Conservation (phyloP, 768 basidiomycete species). For the Rhizopogon roseolus region DNA sequence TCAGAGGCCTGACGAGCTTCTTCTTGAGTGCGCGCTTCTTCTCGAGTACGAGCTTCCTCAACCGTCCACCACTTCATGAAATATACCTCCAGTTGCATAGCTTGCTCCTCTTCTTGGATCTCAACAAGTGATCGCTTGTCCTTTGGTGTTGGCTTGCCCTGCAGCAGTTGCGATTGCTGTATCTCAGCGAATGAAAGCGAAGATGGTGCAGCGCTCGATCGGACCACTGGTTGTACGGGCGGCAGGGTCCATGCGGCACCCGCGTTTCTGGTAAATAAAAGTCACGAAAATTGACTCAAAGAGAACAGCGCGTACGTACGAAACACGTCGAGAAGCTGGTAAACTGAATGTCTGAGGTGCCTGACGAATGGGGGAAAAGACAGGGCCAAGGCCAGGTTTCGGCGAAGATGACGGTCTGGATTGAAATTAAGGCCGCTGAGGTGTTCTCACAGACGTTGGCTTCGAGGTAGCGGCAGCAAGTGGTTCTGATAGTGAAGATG, state of each 20-base stretch:
- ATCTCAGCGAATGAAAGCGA: conserved; percentile 76
- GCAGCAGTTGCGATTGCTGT: conserved; percentile 69
- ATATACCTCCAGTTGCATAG: conserved; percentile 62
- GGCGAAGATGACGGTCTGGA: conserved; percentile 10
- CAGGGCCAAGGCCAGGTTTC: conserved; percentile 48
- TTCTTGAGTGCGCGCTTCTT: conserved; percentile 53
- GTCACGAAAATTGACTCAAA: background rate
- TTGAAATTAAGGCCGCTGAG: conserved; percentile 12
- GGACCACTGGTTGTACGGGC: conserved; percentile 44
- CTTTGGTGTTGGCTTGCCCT: conserved; percentile 34
- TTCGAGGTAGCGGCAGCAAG: background rate
- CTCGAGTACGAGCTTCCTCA: too few species aligned
- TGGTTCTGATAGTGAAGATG: background rate
- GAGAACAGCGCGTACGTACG: conserved; percentile 34
- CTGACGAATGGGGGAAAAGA: conserved; percentile 58
- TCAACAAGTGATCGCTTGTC: conserved; percentile 66
- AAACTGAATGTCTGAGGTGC: conserved; percentile 21
- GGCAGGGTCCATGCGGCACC: conserved; percentile 62
- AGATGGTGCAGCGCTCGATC: conserved; percentile 17
- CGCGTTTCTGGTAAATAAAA: conserved; percentile 9
- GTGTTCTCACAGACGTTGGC: background rate
- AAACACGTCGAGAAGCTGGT: conserved; percentile 36
- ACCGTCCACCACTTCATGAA: conserved; percentile 89
- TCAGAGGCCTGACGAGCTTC: conserved; percentile 24
- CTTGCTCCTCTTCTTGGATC: conserved; percentile 83